These are phyloP conservation scores for Thelephora terrestris DNA, from an alignment of 1,284 basidiomycete genomes.

Conservation along the genomic window DNA sequence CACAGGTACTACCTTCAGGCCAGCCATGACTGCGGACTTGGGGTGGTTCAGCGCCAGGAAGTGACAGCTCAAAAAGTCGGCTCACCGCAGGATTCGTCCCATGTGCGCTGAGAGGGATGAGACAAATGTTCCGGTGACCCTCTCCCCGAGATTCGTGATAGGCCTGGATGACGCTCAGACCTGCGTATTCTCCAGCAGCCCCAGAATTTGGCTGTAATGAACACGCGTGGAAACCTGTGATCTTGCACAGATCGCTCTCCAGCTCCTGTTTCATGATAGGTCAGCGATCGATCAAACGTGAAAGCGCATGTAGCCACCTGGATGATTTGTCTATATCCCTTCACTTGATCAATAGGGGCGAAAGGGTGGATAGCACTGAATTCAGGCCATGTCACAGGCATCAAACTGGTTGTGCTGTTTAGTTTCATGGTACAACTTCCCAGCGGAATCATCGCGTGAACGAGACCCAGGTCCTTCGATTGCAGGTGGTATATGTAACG, in stretches of 20 bases:
- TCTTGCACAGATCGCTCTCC: conserved; percentile 82
- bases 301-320: conserved; percentile 34
- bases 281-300: conserved; percentile 2
- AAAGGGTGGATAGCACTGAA: conserved; percentile 91
- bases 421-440: conserved; percentile 97
- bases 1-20: conserved; percentile 90
- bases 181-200: conserved; percentile 93
- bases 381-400: conserved; percentile 90
- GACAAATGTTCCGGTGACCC: conserved; percentile 80
- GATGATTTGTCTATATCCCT: conserved; percentile 81
- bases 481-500: conserved; percentile 93
- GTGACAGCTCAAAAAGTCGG: conserved; percentile 7
- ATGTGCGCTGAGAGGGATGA: conserved; percentile 94
- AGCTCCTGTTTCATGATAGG: conserved; percentile 51
- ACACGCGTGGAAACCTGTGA: conserved; percentile 92
- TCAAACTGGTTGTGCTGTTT: conserved; percentile 96
- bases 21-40: conserved; percentile 95
- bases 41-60: background rate
- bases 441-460: conserved; percentile 95
- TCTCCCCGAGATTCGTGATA: conserved; percentile 89
- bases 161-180: conserved; percentile 86
- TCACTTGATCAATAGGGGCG: conserved; percentile 81
- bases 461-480: conserved; percentile 89
- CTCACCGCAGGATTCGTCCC: conserved; percentile 89
- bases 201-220: conserved; percentile 98